Percentiles rank a stretch among this genome's conserved stretches.
Evolutionary conservation across 345 rosid genomes (phyloP).

Genomic region (Theobroma cacao): DNA sequence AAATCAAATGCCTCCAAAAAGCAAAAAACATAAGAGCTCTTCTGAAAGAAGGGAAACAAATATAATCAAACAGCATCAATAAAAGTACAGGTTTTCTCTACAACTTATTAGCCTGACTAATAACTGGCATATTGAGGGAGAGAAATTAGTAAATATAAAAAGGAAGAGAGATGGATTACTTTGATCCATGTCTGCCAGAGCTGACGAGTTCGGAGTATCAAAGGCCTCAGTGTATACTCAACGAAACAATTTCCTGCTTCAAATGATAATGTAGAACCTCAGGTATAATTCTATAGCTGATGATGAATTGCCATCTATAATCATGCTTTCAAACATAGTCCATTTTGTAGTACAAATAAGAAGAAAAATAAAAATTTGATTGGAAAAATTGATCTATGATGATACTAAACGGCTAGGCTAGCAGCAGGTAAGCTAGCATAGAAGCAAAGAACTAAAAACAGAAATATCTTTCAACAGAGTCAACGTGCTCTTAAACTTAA

Average conservation of each 20-base stretch:
- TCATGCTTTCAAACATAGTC: not conserved
- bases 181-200: not conserved
- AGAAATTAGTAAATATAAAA: not conserved
- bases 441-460: not conserved
- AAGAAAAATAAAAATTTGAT: not conserved
- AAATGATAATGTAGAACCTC: not conserved
- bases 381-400: not conserved
- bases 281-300: not conserved
- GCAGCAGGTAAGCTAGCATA: not conserved
- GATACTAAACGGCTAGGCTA: not conserved
- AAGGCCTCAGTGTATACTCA: not conserved
- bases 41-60: not conserved
- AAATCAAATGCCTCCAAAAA: not conserved
- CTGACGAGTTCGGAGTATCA: not conserved
- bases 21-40: not conserved
- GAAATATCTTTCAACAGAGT: not conserved
- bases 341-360: not conserved
- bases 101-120: not conserved
- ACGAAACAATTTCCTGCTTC: not conserved
- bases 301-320: not conserved
- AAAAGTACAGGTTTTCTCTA: not conserved
- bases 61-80: not conserved
- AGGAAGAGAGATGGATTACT: constrained; percentile 1
- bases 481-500: not conserved
- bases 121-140: not conserved